These are phyloP conservation scores for Fibroporia radiculosa DNA, from an alignment of 768 basidiomycete genomes.

Conservation along the genomic window DNA sequence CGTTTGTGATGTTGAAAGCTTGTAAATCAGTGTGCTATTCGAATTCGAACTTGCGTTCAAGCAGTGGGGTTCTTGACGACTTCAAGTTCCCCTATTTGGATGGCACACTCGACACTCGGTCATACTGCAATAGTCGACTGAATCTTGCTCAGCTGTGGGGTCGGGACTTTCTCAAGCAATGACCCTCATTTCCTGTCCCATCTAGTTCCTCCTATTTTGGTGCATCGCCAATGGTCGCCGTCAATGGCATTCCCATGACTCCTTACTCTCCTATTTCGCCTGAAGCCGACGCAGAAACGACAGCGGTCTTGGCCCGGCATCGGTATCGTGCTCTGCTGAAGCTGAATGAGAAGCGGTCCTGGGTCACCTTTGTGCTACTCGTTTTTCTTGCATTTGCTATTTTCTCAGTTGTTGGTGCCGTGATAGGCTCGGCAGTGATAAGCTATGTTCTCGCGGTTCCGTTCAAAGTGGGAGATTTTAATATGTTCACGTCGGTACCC, in stretches of 20 bases:
- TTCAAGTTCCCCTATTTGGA: background rate
- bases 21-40: background rate
- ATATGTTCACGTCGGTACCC: conserved; percentile 33
- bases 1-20: background rate
- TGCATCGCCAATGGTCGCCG: conserved; percentile 7
- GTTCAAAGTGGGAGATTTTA: conserved; percentile 29
- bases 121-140: background rate
- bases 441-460: conserved; percentile 32
- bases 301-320: background rate
- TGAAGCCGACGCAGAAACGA: background rate
- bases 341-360: conserved; percentile 29
- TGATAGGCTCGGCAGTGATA: conserved; percentile 30
- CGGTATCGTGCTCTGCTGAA: conserved; percentile 11
- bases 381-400: conserved; percentile 30
- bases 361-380: conserved; percentile 31
- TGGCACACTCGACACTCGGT: background rate
- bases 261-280: background rate
- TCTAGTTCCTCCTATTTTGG: background rate
- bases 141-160: conserved; percentile 3
- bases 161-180: conserved; percentile 2
- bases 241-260: conserved; percentile 11
- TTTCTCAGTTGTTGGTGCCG: conserved; percentile 29
- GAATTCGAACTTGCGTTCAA: background rate
- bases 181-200: background rate
- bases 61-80: background rate